phyloP scores from a whole-genome alignment of 164 flowering plant genomes.

The Magnolia kwangsiensis region DNA sequence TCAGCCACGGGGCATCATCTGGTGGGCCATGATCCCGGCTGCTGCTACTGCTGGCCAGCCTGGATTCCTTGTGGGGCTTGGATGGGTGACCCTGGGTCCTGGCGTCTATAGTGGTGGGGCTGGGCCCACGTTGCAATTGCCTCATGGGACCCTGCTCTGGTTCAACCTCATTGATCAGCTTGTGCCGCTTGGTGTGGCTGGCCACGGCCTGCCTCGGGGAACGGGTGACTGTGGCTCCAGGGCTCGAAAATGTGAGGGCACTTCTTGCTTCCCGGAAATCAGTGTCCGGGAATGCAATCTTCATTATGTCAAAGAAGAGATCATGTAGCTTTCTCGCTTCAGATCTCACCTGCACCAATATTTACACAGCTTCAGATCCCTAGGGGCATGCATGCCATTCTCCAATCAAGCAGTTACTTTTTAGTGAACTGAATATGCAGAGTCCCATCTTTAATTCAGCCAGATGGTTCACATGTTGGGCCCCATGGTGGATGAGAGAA shows the following conservation, averaged over 20 bases:
- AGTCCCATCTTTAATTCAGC: too few relatives aligned
- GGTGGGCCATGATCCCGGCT: conserved; percentile 30
- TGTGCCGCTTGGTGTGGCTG: conserved; percentile 56
- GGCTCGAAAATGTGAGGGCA: conserved; percentile 51
- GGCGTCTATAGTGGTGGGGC: conserved; percentile 33
- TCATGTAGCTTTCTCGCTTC: conserved; percentile 92
- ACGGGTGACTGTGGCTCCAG: conserved; percentile 34
- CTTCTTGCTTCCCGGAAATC: conserved; percentile 77
- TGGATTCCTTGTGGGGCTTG: conserved; percentile 52
- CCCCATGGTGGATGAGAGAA: too few relatives aligned
- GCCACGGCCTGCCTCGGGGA: conserved; percentile 38
- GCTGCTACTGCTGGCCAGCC: conserved; percentile 44
- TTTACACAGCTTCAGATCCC: not conserved
- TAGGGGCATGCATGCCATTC: not conserved
- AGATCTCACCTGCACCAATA: conserved; percentile 59
- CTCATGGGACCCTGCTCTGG: conserved; percentile 38
- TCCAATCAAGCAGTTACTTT: too few relatives aligned
- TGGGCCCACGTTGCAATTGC: conserved; percentile 34
- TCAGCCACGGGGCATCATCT: conserved; percentile 48
- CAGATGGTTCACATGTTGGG: too few relatives aligned
- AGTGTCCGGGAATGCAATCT: conserved; percentile 71
- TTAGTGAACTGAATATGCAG: too few relatives aligned
- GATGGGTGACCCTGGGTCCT: conserved; percentile 31
- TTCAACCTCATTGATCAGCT: conserved; percentile 48
- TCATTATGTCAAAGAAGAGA: conserved; percentile 80